A percentile compares a stretch with the other conserved stretches of the same genome.
Evolutionary conservation across 768 basidiomycete genomes (phyloP).

Genomic region (Stropharia rugosoannulata): DNA sequence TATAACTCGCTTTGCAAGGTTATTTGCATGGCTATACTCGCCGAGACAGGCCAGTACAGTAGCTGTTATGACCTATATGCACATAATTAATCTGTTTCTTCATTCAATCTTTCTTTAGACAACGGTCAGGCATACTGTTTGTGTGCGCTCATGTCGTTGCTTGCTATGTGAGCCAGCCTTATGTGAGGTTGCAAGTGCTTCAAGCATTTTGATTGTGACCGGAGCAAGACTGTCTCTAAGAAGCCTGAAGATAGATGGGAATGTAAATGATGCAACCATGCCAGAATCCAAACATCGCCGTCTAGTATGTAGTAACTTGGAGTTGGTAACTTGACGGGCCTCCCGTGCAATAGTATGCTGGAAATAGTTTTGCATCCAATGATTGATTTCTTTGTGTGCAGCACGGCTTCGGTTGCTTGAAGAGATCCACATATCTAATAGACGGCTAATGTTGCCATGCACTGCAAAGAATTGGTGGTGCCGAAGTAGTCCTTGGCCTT

Average conservation of each 20-base stretch:
- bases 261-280: constrained; percentile 14
- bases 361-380: constrained; percentile 25
- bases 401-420: constrained; percentile 16
- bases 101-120: too few relatives aligned
- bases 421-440: constrained; percentile 25
- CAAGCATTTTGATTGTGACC: constrained; percentile 10
- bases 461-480: constrained; percentile 25
- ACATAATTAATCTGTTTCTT: too few relatives aligned
- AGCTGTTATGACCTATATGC: constrained; percentile 21
- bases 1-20: constrained; percentile 22
- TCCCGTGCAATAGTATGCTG: constrained; percentile 11
- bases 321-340: constrained; percentile 16
- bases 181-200: constrained; percentile 19
- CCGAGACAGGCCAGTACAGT: constrained; percentile 19
- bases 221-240: constrained; percentile 6
- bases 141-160: constrained; percentile 6
- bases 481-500: constrained; percentile 14
- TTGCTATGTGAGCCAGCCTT: constrained; percentile 1
- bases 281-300: constrained; percentile 5
- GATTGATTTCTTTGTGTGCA: constrained; percentile 11
- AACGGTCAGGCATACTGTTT: constrained; percentile 15
- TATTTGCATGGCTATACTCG: constrained; percentile 32
- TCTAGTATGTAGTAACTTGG: constrained; percentile 14
- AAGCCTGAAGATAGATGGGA: not conserved
- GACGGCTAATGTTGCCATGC: constrained; percentile 1